A percentile compares a stretch with the other conserved stretches of the same genome.
phyloP scores from a whole-genome alignment of 202 grass and related monocot genomes.

The Saccharum hybrid region DNA sequence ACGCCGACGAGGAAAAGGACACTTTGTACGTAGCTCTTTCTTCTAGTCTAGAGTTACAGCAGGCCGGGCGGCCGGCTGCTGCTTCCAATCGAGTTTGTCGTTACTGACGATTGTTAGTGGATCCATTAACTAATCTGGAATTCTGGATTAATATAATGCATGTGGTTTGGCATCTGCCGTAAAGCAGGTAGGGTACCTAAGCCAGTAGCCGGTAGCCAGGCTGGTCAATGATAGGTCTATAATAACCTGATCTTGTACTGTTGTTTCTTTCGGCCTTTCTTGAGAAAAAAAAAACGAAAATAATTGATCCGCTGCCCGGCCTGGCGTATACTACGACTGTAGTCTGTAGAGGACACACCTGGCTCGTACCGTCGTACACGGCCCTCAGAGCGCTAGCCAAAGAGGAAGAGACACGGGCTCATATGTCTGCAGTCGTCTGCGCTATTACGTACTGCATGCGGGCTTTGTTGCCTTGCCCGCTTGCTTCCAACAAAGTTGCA shows the following conservation, averaged over 20 bases:
- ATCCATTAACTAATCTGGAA: slow-evolving; percentile 1
- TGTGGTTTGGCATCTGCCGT: slow-evolving; percentile 24
- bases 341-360: slow-evolving; percentile 41
- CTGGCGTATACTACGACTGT: neutral
- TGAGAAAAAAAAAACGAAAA: no score
- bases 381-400: neutral
- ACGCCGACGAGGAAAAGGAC: slow-evolving; percentile 16
- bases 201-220: slow-evolving; percentile 30
- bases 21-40: slow-evolving; percentile 23
- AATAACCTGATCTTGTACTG: slow-evolving; percentile 25
- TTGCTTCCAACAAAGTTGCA: slow-evolving; percentile 17
- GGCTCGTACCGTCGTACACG: slow-evolving; percentile 30
- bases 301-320: no score
- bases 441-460: neutral
- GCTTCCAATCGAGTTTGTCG: slow-evolving; percentile 28
- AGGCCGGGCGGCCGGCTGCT: neutral
- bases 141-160: slow-evolving; percentile 16
- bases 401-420: neutral
- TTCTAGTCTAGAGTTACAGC: slow-evolving; percentile 30
- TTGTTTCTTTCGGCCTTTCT: neutral
- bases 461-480: neutral
- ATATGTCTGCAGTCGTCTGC: neutral
- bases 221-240: slow-evolving; percentile 47
- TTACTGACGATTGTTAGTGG: slow-evolving; percentile 29
- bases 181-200: neutral